Evolutionary conservation across 2,329 filamentous ascomycete genomes (phyloP).

Genomic region (Hymenoscyphus linearis): DNA sequence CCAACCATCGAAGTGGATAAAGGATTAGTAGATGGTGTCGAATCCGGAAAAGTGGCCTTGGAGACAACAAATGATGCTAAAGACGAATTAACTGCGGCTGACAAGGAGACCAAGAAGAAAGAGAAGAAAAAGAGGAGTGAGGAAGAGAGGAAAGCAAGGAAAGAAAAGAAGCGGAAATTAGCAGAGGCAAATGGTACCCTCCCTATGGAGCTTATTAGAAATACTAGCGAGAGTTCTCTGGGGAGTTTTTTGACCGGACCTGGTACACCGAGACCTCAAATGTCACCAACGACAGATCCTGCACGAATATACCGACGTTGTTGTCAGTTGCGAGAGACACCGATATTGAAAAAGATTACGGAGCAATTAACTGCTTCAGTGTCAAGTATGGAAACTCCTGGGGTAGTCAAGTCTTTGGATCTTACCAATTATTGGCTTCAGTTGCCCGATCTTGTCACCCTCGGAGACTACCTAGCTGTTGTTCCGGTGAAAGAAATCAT

Average conservation of each 20-base stretch:
- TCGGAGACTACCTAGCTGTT: constrained; percentile 90
- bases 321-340: constrained; percentile 88
- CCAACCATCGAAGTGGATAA: constrained; percentile 54
- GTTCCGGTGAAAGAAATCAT: constrained; percentile 85
- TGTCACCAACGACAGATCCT: constrained; percentile 80
- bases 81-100: constrained; percentile 21
- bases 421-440: constrained; percentile 81
- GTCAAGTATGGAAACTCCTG: constrained; percentile 56
- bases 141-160: constrained; percentile 85
- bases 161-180: constrained; percentile 78
- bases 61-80: constrained; percentile 29
- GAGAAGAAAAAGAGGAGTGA: constrained; percentile 96
- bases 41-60: constrained; percentile 33
- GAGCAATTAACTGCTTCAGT: constrained; percentile 73
- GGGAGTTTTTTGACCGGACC: constrained; percentile 28
- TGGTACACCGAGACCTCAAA: constrained; percentile 47
- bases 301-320: constrained; percentile 89
- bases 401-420: constrained; percentile 78
- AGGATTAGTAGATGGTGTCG: constrained; percentile 37
- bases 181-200: constrained; percentile 85
- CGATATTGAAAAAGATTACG: constrained; percentile 85
- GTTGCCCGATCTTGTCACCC: constrained; percentile 74
- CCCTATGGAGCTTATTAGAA: constrained; percentile 74
- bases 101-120: constrained; percentile 61
- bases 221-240: constrained; percentile 53